Evolutionary conservation across 306 rosid genomes (phyloP).

Genomic region (Lithocarpus polystachyus): DNA sequence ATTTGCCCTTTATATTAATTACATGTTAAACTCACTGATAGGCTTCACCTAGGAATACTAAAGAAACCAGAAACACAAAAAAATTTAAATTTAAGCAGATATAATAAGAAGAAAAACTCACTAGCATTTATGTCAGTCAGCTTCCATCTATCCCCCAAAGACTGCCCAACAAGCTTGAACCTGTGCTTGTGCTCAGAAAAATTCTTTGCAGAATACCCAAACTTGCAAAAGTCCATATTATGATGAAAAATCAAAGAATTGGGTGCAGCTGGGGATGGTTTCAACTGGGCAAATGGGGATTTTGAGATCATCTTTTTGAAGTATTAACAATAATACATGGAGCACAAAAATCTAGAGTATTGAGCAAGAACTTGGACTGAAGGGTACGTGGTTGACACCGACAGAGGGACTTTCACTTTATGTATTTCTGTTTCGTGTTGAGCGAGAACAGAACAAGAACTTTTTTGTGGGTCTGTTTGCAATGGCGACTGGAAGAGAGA

Average conservation of each 20-base stretch:
- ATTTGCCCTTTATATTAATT: neutral
- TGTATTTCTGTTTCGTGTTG: too few species aligned
- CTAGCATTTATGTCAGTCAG: slow-evolving; percentile 60
- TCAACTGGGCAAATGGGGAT: slow-evolving; percentile 41
- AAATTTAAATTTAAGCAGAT: neutral
- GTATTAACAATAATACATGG: neutral
- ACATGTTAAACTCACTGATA: neutral
- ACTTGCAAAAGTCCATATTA: slow-evolving; percentile 12
- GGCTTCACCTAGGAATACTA: neutral
- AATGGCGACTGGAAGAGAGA: too few species aligned
- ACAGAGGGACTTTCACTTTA: too few species aligned
- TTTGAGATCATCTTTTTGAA: slow-evolving; percentile 44
- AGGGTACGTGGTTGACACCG: neutral
- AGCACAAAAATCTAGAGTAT: slow-evolving; percentile 18
- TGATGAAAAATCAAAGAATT: slow-evolving; percentile 30
- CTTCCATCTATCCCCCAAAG: slow-evolving; percentile 71
- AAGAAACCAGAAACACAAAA: neutral
- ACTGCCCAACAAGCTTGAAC: slow-evolving; percentile 49
- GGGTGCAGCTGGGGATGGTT: slow-evolving; percentile 32
- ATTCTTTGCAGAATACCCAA: slow-evolving; percentile 28
- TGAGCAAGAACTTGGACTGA: neutral
- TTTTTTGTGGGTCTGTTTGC: too few species aligned
- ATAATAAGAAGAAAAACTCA: slow-evolving; percentile 13
- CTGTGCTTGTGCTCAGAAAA: slow-evolving; percentile 44
- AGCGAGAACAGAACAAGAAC: too few species aligned